phyloP scores from a whole-genome alignment of 1,284 basidiomycete genomes.

The Ustilago tritici region DNA sequence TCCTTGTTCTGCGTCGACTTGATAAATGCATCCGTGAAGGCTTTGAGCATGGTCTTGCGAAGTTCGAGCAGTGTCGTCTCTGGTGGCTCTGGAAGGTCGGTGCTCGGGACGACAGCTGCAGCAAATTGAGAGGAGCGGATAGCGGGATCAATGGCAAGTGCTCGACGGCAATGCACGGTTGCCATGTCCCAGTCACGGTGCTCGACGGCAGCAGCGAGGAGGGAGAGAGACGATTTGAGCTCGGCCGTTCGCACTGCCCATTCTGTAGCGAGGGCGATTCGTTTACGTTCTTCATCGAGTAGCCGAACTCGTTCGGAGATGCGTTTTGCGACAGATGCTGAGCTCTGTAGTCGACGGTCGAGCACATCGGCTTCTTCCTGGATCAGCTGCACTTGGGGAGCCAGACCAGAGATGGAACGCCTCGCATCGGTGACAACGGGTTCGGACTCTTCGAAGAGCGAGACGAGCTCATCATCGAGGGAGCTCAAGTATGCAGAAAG shows the following conservation, averaged over 20 bases:
- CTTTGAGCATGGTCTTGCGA: slow-evolving; percentile 79
- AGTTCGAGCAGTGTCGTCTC: slow-evolving; percentile 82
- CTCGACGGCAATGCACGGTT: slow-evolving; percentile 86
- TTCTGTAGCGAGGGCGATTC: slow-evolving; percentile 85
- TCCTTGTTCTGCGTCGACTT: slow-evolving; percentile 78
- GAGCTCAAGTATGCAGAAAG: slow-evolving; percentile 82
- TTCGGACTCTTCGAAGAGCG: slow-evolving; percentile 75
- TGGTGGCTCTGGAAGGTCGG: slow-evolving; percentile 86
- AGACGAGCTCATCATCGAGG: slow-evolving; percentile 81
- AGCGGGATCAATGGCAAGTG: slow-evolving; percentile 82
- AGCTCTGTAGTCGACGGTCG: slow-evolving; percentile 75
- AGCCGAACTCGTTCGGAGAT: slow-evolving; percentile 88
- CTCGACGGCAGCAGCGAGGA: slow-evolving; percentile 82
- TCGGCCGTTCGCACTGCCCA: slow-evolving; percentile 88
- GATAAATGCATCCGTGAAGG: slow-evolving; percentile 85
- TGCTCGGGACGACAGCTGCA: slow-evolving; percentile 86
- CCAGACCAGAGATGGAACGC: slow-evolving; percentile 72
- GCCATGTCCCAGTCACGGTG: slow-evolving; percentile 94
- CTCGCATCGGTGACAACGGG: slow-evolving; percentile 41
- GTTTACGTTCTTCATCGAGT: slow-evolving; percentile 89
- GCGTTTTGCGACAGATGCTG: slow-evolving; percentile 85
- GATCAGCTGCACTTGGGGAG: slow-evolving; percentile 77
- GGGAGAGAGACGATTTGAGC: slow-evolving; percentile 86
- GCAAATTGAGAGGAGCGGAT: slow-evolving; percentile 88
- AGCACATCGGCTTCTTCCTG: slow-evolving; percentile 76